Evolutionary conservation across 352 stramenopile genomes (phyloP).

Genomic region (Pythium dissimile): DNA sequence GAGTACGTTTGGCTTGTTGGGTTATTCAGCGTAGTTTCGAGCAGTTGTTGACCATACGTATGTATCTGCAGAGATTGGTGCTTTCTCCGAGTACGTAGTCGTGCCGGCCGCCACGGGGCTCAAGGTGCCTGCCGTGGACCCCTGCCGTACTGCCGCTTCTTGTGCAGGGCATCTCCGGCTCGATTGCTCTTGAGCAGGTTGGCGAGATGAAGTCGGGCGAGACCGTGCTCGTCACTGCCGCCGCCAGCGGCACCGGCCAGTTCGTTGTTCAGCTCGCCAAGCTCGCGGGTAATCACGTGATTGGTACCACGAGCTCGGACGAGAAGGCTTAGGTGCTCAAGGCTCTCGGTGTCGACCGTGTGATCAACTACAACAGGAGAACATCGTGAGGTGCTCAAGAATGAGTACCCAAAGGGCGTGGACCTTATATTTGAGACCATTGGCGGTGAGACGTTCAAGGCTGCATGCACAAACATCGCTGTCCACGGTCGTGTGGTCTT

Average conservation of each 20-base stretch:
- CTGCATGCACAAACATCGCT: conserved; percentile 54
- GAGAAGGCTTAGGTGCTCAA: conserved; percentile 85
- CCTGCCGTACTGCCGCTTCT: conserved; percentile 31
- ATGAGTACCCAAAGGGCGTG: conserved; percentile 62
- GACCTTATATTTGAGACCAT: conserved; percentile 69
- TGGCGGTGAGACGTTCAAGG: conserved; percentile 48
- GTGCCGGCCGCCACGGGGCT: conserved; percentile 13
- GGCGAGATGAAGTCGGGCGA: conserved; percentile 53
- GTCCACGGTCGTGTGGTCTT: conserved; percentile 53
- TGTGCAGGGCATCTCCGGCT: conserved; percentile 38
- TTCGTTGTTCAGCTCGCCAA: conserved; percentile 86
- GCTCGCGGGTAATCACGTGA: conserved; percentile 73
- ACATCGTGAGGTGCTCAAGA: conserved; percentile 58
- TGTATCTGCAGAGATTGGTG: conserved; percentile 7
- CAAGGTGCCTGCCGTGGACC: conserved; percentile 5
- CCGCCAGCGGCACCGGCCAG: conserved; percentile 74
- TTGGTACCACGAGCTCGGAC: conserved; percentile 76
- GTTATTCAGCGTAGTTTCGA: neutral
- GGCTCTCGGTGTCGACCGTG: conserved; percentile 59
- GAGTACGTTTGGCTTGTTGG: conserved; percentile 14
- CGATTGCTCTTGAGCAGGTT: conserved; percentile 48
- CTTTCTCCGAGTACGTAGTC: conserved; percentile 19
- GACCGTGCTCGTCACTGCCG: conserved; percentile 60
- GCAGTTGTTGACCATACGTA: neutral
- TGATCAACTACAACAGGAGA: conserved; percentile 87